A percentile compares a stretch with the other conserved stretches of the same genome.
Conservation (phyloP, 495 filamentous ascomycete genomes). For the Talaromyces adpressus region DNA sequence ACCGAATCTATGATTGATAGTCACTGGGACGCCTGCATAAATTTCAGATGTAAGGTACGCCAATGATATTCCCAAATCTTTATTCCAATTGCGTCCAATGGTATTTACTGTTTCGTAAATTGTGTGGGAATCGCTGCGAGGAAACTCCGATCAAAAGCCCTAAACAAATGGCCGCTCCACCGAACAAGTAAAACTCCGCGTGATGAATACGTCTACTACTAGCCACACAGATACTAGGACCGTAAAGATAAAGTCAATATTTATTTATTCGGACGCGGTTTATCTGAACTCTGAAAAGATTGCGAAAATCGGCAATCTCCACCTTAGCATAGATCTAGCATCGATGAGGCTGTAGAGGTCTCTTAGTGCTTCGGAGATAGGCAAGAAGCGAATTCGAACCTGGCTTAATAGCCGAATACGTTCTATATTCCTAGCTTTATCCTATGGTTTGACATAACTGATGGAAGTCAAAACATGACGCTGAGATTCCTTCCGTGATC, state of each 20-base stretch:
- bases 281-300: not conserved
- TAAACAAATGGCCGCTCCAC: not conserved
- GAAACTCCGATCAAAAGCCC: conserved; percentile 1
- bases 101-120: not conserved
- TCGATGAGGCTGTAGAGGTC: not conserved
- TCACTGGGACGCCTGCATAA: not conserved
- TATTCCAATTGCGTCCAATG: not conserved
- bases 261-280: not conserved
- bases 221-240: not conserved
- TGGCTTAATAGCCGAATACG: not conserved
- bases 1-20: not conserved
- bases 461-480: not conserved
- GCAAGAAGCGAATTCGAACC: not conserved
- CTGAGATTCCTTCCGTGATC: not conserved
- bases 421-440: not conserved
- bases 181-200: not conserved
- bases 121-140: not conserved
- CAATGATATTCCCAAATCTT: not conserved
- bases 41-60: not conserved
- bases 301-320: not conserved
- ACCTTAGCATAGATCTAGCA: not conserved
- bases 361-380: not conserved
- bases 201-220: not conserved
- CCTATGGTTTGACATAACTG: too few relatives aligned
- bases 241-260: not conserved